A percentile compares a stretch with the other conserved stretches of the same genome.
These are phyloP conservation scores for Coprinopsis marcescibilis DNA, from an alignment of 768 basidiomycete genomes.

Conservation along the genomic window DNA sequence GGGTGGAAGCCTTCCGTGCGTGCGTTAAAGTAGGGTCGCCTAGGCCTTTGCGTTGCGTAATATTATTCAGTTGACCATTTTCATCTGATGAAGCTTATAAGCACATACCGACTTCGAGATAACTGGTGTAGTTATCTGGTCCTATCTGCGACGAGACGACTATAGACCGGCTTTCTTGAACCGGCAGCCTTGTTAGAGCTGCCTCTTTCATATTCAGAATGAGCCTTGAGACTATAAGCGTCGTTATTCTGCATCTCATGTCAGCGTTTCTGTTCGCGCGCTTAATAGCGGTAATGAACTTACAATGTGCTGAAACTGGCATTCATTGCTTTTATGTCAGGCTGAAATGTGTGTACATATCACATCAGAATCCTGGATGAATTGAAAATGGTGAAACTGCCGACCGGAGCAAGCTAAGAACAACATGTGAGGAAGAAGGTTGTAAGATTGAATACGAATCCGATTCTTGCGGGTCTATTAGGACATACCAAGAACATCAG, in stretches of 20 bases:
- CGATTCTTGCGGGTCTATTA: neutral
- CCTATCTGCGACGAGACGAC: neutral
- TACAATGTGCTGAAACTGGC: conserved; percentile 34
- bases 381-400: neutral
- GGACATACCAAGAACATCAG: conserved; percentile 25
- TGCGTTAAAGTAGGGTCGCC: neutral
- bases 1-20: neutral
- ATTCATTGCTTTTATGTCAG: conserved; percentile 31
- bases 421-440: neutral
- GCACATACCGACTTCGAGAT: too few species aligned
- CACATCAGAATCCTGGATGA: neutral
- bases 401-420: conserved; percentile 10
- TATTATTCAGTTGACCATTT: neutral
- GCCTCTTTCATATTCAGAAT: conserved; percentile 27
- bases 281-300: conserved; percentile 7
- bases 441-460: neutral
- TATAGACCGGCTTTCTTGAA: neutral
- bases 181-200: neutral
- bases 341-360: conserved; percentile 11
- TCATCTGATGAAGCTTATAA: too few species aligned
- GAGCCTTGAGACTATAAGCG: conserved; percentile 31
- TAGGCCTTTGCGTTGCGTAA: neutral
- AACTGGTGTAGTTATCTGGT: neutral
- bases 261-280: neutral
- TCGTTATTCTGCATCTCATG: conserved; percentile 24